Evolutionary conservation across 2,329 filamentous ascomycete species (phyloP).

Genomic region (Fusarium coicis): DNA sequence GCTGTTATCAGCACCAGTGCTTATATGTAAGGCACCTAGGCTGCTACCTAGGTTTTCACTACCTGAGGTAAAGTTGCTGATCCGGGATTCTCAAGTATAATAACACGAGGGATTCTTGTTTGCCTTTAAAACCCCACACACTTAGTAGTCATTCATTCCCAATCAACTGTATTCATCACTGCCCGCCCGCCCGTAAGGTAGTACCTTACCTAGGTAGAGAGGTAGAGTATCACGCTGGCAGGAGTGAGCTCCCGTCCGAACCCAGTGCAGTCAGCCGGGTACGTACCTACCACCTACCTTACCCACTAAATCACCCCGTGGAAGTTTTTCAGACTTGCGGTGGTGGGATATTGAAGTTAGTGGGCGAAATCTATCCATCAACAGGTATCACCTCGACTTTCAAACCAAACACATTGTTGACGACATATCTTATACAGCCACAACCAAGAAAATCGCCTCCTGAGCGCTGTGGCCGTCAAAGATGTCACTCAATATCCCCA

Average conservation of each 20-base stretch:
- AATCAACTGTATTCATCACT: background rate
- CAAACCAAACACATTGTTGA: slow-evolving; percentile 27
- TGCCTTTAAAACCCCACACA: background rate
- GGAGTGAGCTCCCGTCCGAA: background rate
- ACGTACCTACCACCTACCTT: slow-evolving; percentile 36
- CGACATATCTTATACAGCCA: slow-evolving; percentile 34
- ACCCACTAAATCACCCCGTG: slow-evolving; percentile 40
- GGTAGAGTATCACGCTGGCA: background rate
- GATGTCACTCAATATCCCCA: slow-evolving; percentile 98
- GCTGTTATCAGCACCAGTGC: background rate
- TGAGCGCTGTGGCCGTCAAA: slow-evolving; percentile 41
- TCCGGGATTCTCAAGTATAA: background rate
- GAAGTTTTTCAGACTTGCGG: slow-evolving; percentile 43
- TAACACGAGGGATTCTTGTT: background rate
- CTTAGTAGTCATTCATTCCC: background rate
- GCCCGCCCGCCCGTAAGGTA: background rate
- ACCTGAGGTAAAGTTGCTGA: background rate
- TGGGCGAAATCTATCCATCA: slow-evolving; percentile 37
- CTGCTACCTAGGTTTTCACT: background rate
- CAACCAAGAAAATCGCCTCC: slow-evolving; percentile 22
- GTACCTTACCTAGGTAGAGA: background rate
- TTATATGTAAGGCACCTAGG: background rate
- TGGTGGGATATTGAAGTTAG: slow-evolving; percentile 40
- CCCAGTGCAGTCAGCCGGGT: slow-evolving; percentile 30
- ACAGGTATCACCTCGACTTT: slow-evolving; percentile 38